These are phyloP conservation scores for Saposhnikovia divaricata DNA, from an alignment of 129 eudicot species.

Conservation along the genomic window DNA sequence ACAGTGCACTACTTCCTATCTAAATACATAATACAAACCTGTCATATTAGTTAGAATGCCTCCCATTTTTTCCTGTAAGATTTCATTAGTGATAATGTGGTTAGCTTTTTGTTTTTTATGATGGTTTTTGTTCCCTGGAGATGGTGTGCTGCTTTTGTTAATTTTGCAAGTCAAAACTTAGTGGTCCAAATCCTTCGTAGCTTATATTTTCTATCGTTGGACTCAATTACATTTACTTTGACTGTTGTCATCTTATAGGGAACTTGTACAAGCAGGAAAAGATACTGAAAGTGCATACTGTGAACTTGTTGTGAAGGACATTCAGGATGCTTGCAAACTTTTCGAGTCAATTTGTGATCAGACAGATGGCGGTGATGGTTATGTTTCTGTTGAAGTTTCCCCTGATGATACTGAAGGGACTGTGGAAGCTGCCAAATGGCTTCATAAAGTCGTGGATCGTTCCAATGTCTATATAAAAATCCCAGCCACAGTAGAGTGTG, in stretches of 20 bases:
- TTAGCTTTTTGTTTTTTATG: not conserved
- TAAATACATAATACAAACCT: not conserved
- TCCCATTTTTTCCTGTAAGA: not conserved
- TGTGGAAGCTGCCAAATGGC: slow-evolving; percentile 90
- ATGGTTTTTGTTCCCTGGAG: not conserved
- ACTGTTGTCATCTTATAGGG: slow-evolving; percentile 35
- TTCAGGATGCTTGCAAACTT: slow-evolving; percentile 95
- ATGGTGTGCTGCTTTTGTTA: not conserved
- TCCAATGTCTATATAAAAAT: too few species aligned
- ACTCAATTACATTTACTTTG: not conserved
- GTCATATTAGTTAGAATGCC: not conserved
- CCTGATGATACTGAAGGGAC: slow-evolving; percentile 92
- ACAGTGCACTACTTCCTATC: not conserved
- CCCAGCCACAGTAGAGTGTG: too few species aligned
- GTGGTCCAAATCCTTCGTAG: not conserved
- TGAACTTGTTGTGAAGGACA: slow-evolving; percentile 96
- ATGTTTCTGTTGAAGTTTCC: slow-evolving; percentile 98
- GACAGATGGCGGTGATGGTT: slow-evolving; percentile 88
- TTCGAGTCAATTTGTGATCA: slow-evolving; percentile 84
- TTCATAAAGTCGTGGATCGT: slow-evolving; percentile 77
- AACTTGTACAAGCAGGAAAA: slow-evolving; percentile 88
- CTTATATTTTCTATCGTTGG: not conserved
- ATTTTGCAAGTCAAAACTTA: not conserved
- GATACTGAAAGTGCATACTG: slow-evolving; percentile 95
- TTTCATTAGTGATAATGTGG: not conserved